Evolutionary conservation across 345 rosid genomes (phyloP).

Genomic region (Durio zibethinus): DNA sequence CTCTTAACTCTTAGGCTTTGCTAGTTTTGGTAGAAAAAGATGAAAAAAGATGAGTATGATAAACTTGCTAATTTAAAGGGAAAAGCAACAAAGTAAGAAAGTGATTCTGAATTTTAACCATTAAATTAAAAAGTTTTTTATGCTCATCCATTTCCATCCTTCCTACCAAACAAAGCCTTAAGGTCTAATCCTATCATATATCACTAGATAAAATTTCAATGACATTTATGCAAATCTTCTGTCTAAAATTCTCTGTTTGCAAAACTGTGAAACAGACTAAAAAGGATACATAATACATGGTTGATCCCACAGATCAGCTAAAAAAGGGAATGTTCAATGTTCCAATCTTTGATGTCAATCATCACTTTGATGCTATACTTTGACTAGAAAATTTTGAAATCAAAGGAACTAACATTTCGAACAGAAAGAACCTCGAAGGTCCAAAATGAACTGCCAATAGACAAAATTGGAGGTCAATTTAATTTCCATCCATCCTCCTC

Average conservation of each 20-base stretch:
- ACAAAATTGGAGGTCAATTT: constrained; percentile 14
- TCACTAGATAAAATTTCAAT: background rate
- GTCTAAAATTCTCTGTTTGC: background rate
- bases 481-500: background rate
- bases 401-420: background rate
- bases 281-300: background rate
- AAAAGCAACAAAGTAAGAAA: no score
- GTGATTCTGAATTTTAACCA: no score
- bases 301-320: background rate
- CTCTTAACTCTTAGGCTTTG: no score
- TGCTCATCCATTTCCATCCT: no score
- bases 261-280: background rate
- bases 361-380: background rate
- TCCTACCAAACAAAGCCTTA: no score
- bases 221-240: background rate
- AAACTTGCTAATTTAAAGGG: no score
- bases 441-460: background rate
- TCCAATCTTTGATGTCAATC: background rate
- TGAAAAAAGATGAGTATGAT: no score
- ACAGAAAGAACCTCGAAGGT: constrained; percentile 4
- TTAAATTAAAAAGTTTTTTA: no score
- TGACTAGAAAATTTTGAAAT: background rate
- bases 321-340: background rate
- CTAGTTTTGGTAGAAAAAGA: no score
- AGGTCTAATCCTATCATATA: background rate